Conservation (phyloP, 192 early-diverging fungal species). For the Backusella parvicylindrica region DNA sequence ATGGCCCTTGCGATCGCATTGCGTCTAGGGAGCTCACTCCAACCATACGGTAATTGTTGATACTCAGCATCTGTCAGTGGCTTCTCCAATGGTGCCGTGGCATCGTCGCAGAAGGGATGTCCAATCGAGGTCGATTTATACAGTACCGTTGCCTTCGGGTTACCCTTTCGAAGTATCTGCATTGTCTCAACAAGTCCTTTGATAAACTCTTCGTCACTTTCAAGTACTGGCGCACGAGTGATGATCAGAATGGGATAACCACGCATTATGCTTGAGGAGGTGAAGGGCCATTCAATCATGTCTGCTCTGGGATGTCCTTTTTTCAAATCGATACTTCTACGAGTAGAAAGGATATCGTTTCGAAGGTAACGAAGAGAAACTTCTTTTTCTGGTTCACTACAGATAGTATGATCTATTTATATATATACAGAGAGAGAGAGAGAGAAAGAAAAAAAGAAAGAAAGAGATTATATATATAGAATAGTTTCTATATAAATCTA, state of each 20-base stretch:
- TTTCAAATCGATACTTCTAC: neutral
- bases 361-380: slow-evolving; percentile 35
- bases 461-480: too few relatives aligned
- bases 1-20: slow-evolving; percentile 48
- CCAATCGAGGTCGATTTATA: slow-evolving; percentile 47
- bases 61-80: slow-evolving; percentile 32
- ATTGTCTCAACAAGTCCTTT: slow-evolving; percentile 30
- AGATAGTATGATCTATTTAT: slow-evolving; percentile 35
- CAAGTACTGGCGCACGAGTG: slow-evolving; percentile 38
- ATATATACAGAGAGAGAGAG: too few relatives aligned
- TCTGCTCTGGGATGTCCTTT: slow-evolving; percentile 33
- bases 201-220: slow-evolving; percentile 38
- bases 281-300: slow-evolving; percentile 44
- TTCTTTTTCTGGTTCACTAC: slow-evolving; percentile 10
- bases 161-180: slow-evolving; percentile 25
- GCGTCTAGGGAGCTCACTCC: slow-evolving; percentile 39
- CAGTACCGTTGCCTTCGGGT: slow-evolving; percentile 39
- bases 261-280: slow-evolving; percentile 15
- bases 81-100: slow-evolving; percentile 30
- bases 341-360: slow-evolving; percentile 46
- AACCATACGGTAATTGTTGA: slow-evolving; percentile 30
- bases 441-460: too few relatives aligned
- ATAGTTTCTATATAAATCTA: neutral
- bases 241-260: slow-evolving; percentile 42
- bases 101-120: slow-evolving; percentile 42